Evolutionary conservation across 2,329 filamentous ascomycete species (phyloP).

Genomic region (Cadophora malorum): DNA sequence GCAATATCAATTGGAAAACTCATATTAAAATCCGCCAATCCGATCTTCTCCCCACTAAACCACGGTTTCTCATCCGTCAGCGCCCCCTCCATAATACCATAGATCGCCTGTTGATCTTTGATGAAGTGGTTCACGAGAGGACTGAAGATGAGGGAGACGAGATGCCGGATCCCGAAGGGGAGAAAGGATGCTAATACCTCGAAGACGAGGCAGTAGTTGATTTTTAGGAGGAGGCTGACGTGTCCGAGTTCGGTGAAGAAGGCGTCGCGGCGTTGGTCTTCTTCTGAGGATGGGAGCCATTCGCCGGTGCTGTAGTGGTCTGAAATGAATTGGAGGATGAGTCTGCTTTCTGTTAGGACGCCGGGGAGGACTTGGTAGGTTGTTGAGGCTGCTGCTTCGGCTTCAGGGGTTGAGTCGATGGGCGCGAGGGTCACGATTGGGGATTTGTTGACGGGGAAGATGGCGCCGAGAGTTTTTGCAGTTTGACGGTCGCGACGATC

Average conservation of each 20-base stretch:
- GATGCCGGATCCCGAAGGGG: slow-evolving; percentile 37
- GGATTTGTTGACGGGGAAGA: slow-evolving; percentile 41
- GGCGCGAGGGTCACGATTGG: slow-evolving; percentile 38
- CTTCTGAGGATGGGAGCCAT: slow-evolving; percentile 33
- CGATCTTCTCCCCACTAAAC: slow-evolving; percentile 38
- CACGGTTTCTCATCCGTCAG: slow-evolving; percentile 41
- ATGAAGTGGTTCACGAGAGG: slow-evolving; percentile 37
- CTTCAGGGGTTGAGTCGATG: slow-evolving; percentile 5
- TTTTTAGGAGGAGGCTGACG: slow-evolving; percentile 27
- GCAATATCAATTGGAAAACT: slow-evolving; percentile 43
- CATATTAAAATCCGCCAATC: slow-evolving; percentile 44
- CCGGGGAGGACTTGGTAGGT: slow-evolving; percentile 26
- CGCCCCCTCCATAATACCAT: slow-evolving; percentile 39
- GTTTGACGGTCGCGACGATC: slow-evolving; percentile 30
- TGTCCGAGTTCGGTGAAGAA: slow-evolving; percentile 42
- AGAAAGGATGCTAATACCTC: slow-evolving; percentile 35
- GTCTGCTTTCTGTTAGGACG: slow-evolving; percentile 40
- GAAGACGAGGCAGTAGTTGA: slow-evolving; percentile 28
- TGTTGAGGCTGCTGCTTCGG: slow-evolving; percentile 12
- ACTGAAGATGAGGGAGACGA: slow-evolving; percentile 32
- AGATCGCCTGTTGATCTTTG: slow-evolving; percentile 33
- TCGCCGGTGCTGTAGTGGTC: slow-evolving; percentile 37
- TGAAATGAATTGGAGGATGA: slow-evolving; percentile 42
- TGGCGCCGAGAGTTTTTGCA: slow-evolving; percentile 30
- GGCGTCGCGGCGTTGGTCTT: slow-evolving; percentile 35